Evolutionary conservation across 176 grass and related monocot genomes (phyloP).

Genomic region (Musa beccarii): DNA sequence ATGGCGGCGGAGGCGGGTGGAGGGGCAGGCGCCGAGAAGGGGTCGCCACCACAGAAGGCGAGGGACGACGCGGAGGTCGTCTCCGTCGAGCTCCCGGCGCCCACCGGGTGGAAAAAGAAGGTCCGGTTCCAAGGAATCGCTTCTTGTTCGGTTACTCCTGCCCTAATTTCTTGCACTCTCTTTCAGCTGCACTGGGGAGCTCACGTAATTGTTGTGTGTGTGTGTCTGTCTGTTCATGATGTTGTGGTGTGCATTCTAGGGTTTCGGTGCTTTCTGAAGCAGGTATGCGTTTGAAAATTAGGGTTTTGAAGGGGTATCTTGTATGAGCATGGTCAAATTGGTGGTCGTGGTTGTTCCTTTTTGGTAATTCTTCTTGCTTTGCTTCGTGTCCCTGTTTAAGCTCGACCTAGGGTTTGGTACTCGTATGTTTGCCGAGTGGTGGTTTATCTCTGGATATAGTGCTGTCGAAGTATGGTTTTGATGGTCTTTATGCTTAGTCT

Average conservation of each 20-base stretch:
- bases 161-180: not conserved
- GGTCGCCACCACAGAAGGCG: not conserved
- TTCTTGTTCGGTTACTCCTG: not conserved
- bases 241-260: not conserved
- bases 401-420: not conserved
- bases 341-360: not conserved
- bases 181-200: not conserved
- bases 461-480: not conserved
- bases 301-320: not conserved
- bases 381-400: not conserved
- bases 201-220: not conserved
- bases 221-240: not conserved
- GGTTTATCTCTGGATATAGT: not conserved
- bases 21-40: not conserved
- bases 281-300: not conserved
- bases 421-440: not conserved
- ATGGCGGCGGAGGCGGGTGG: not conserved
- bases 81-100: slow-evolving; percentile 60
- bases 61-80: slow-evolving; percentile 16
- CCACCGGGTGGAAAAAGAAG: slow-evolving; percentile 60
- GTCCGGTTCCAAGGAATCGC: slow-evolving; percentile 15
- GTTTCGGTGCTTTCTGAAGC: not conserved
- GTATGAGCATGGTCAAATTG: not conserved
- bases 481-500: not conserved
- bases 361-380: not conserved